Percentiles rank a stretch among this genome's conserved stretches.
These are phyloP conservation scores for Rhodotorula babjevae DNA, from an alignment of 768 basidiomycete species.

Conservation along the genomic window DNA sequence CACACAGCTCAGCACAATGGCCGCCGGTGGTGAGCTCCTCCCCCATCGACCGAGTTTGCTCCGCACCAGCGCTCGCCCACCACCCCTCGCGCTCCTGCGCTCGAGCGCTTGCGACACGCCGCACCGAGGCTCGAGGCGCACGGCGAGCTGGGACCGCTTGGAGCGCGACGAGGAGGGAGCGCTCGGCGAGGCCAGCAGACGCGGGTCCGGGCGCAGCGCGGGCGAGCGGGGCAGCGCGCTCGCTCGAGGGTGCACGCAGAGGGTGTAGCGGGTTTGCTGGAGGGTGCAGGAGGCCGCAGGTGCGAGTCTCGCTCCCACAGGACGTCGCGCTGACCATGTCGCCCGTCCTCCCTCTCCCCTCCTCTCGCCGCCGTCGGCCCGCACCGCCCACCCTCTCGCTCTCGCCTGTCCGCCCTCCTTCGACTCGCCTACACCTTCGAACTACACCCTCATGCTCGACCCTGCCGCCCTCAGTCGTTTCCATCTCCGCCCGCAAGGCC, in stretches of 20 bases:
- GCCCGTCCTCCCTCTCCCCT: background rate
- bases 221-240: too few species aligned
- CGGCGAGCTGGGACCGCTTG: background rate
- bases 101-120: background rate
- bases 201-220: background rate
- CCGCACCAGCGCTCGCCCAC: background rate
- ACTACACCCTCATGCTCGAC: background rate
- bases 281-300: background rate
- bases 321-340: background rate
- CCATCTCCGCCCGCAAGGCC: slow-evolving; percentile 92
- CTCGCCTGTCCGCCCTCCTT: background rate
- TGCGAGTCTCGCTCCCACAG: background rate
- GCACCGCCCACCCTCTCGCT: too few species aligned
- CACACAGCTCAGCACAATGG: slow-evolving; percentile 4
- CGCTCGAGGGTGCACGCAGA: too few species aligned
- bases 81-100: background rate
- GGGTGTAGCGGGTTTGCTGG: background rate
- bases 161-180: background rate
- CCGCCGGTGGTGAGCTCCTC: slow-evolving; percentile 12
- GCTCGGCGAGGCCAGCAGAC: background rate
- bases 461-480: slow-evolving; percentile 59
- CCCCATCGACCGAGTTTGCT: background rate
- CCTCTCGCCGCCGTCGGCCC: background rate
- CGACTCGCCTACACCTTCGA: background rate
- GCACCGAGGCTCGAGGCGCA: background rate